Evolutionary conservation across 1,284 basidiomycete species (phyloP).

Genomic region (Leccinum olivaceoglutinosum): DNA sequence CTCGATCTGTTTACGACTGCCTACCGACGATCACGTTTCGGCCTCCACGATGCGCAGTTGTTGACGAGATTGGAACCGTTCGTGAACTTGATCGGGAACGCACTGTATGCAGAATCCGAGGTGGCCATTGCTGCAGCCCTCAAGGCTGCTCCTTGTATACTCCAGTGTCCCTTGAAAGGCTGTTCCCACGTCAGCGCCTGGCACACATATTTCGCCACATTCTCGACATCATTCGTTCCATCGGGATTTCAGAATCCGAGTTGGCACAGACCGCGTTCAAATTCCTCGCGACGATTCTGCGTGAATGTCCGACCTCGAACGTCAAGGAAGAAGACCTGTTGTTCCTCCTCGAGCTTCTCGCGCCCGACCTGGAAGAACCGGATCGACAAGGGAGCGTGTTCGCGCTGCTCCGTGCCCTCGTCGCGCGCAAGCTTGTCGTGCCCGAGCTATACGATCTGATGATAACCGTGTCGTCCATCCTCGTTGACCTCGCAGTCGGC

Average conservation of each 20-base stretch:
- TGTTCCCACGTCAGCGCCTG: conserved; percentile 66
- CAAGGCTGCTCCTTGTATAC: conserved; percentile 77
- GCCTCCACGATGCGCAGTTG: conserved; percentile 70
- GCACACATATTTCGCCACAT: conserved; percentile 83
- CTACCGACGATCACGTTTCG: conserved; percentile 81
- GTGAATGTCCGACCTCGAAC: conserved; percentile 77
- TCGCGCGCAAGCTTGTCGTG: conserved; percentile 87
- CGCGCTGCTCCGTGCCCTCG: conserved; percentile 86
- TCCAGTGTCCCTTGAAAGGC: conserved; percentile 80
- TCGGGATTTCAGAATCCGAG: conserved; percentile 88
- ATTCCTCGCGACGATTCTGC: conserved; percentile 80
- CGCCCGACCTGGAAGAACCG: conserved; percentile 92
- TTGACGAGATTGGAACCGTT: conserved; percentile 83
- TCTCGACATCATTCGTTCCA: conserved; percentile 78
- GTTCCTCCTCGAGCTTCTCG: conserved; percentile 80
- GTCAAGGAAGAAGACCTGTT: conserved; percentile 88
- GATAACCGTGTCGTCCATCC: conserved; percentile 90
- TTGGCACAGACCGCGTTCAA: conserved; percentile 87
- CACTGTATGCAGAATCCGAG: conserved; percentile 82
- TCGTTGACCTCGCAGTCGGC: conserved; percentile 90
- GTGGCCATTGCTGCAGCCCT: conserved; percentile 79
- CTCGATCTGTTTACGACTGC: conserved; percentile 90
- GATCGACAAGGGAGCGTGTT: conserved; percentile 85
- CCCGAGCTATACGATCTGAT: conserved; percentile 98
- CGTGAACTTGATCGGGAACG: conserved; percentile 86